Conservation (phyloP, 78 protist species). For the Dictyostelium brefeldianum region DNA sequence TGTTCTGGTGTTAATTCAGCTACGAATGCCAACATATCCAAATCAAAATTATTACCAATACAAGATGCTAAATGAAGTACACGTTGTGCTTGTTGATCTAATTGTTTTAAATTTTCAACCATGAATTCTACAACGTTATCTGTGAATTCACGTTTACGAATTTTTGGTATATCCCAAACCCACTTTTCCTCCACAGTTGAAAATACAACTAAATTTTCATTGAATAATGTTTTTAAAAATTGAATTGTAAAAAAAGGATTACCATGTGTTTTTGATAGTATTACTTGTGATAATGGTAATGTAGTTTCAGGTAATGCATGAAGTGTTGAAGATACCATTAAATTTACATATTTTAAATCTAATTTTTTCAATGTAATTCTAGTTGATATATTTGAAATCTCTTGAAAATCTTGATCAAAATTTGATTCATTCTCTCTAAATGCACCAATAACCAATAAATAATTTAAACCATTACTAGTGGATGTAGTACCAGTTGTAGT, state of each 20-base stretch:
- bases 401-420: neutral
- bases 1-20: constrained; percentile 38
- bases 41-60: constrained; percentile 53
- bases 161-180: constrained; percentile 59
- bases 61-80: constrained; percentile 64
- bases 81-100: constrained; percentile 35
- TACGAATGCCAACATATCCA: constrained; percentile 49
- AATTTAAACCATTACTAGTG: neutral
- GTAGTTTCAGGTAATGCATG: constrained; percentile 30
- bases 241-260: constrained; percentile 62
- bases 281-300: constrained; percentile 34
- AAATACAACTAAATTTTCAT: constrained; percentile 29
- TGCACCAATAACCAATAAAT: constrained; percentile 58
- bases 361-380: constrained; percentile 32
- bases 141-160: constrained; percentile 51
- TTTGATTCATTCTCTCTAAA: constrained; percentile 68
- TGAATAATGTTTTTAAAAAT: constrained; percentile 61
- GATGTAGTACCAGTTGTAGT: neutral
- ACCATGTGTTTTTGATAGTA: constrained; percentile 61
- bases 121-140: constrained; percentile 67
- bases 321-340: constrained; percentile 41
- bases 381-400: neutral
- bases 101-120: constrained; percentile 52
- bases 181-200: constrained; percentile 18
- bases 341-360: constrained; percentile 32